Percentiles rank a stretch among this genome's conserved stretches.
phyloP scores from a whole-genome alignment of 2,329 filamentous ascomycete species.

The Cordyceps cicadae region DNA sequence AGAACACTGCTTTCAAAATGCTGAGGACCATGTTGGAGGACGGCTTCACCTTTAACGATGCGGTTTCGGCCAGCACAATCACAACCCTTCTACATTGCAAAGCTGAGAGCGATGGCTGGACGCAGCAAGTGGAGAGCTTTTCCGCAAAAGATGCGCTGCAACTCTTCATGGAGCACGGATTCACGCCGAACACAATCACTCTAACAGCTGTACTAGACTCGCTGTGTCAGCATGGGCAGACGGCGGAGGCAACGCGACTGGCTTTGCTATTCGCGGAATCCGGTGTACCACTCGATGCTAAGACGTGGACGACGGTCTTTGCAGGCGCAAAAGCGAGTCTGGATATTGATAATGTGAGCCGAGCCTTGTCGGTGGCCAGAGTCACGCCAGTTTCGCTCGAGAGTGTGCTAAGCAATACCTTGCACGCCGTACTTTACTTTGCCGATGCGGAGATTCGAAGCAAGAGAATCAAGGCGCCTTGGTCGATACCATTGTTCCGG shows the following conservation, averaged over 20 bases:
- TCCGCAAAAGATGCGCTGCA: slow-evolving; percentile 24
- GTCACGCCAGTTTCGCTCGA: slow-evolving; percentile 39
- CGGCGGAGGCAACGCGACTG: slow-evolving; percentile 27
- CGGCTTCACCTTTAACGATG: slow-evolving; percentile 37
- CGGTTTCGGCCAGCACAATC: slow-evolving; percentile 44
- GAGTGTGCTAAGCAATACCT: slow-evolving; percentile 28
- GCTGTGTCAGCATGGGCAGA: slow-evolving; percentile 46
- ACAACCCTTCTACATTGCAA: slow-evolving; percentile 46
- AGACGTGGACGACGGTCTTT: slow-evolving; percentile 62
- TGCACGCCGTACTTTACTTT: slow-evolving; percentile 43
- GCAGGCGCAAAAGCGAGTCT: slow-evolving; percentile 56
- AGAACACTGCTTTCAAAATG: slow-evolving; percentile 37
- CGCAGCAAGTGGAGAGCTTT: slow-evolving; percentile 18
- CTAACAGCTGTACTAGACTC: slow-evolving; percentile 65
- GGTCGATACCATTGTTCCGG: slow-evolving; percentile 32
- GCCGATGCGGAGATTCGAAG: slow-evolving; percentile 31
- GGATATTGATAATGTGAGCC: slow-evolving; percentile 43
- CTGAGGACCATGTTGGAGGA: slow-evolving; percentile 26
- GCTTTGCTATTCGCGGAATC: slow-evolving; percentile 26
- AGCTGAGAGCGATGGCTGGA: slow-evolving; percentile 16
- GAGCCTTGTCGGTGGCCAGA: slow-evolving; percentile 29
- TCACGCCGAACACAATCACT: slow-evolving; percentile 53
- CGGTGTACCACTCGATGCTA: slow-evolving; percentile 53
- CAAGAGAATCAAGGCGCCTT: slow-evolving; percentile 22
- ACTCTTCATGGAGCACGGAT: slow-evolving; percentile 48